A percentile compares a stretch with the other conserved stretches of the same genome.
These are phyloP conservation scores for Stenogyne calaminthoides DNA, from an alignment of 305 asterid species.

Conservation along the genomic window DNA sequence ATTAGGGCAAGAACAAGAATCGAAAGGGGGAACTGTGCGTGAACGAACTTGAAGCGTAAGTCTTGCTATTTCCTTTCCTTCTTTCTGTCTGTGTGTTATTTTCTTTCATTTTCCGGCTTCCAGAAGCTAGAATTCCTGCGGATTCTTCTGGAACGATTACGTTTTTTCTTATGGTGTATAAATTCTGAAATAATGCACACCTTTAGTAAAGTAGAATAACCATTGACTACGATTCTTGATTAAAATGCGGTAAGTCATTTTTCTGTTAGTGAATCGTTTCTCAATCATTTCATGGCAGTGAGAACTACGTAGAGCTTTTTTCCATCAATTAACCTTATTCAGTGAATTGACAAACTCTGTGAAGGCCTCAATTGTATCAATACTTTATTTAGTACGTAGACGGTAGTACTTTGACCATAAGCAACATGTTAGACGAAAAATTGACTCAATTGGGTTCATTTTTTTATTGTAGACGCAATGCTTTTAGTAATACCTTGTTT, in stretches of 20 bases:
- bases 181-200: neutral
- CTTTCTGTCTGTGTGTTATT: neutral
- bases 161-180: neutral
- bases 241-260: neutral
- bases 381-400: neutral
- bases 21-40: neutral
- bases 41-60: neutral
- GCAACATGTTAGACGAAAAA: neutral
- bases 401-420: neutral
- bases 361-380: neutral
- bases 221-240: neutral
- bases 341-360: neutral
- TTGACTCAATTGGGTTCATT: neutral
- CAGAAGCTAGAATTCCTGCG: neutral
- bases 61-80: neutral
- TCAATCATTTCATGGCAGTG: neutral
- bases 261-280: neutral
- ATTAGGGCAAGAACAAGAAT: neutral
- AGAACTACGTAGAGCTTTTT: neutral
- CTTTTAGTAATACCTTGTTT: neutral
- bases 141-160: neutral
- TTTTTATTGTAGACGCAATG: neutral
- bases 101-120: neutral
- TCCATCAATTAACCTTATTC: neutral
- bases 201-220: neutral